Evolutionary conservation across 2,329 filamentous ascomycete species (phyloP).

Genomic region (Chaetomium sp.): DNA sequence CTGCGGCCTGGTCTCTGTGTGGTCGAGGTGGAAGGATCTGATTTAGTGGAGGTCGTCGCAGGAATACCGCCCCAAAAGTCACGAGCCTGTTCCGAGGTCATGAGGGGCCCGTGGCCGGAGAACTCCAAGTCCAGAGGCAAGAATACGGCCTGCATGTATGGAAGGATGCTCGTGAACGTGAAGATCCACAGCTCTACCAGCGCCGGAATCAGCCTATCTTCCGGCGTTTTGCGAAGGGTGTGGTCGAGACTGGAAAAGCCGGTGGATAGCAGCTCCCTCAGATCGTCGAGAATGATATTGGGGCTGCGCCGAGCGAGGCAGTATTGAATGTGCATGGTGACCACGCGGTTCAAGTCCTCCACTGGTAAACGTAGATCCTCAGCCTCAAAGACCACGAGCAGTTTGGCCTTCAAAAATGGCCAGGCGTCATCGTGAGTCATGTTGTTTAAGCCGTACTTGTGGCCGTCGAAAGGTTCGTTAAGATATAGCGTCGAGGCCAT

Average conservation of each 20-base stretch:
- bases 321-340: constrained; percentile 70
- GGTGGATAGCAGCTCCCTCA: constrained; percentile 67
- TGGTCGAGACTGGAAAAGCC: constrained; percentile 85
- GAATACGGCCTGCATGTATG: constrained; percentile 93
- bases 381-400: constrained; percentile 73
- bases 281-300: constrained; percentile 65
- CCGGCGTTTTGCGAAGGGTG: constrained; percentile 68
- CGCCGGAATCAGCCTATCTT: constrained; percentile 82
- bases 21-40: constrained; percentile 24
- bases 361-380: constrained; percentile 74
- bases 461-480: constrained; percentile 47
- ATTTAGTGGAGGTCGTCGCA: constrained; percentile 25
- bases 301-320: constrained; percentile 69
- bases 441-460: constrained; percentile 59
- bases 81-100: constrained; percentile 69
- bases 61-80: constrained; percentile 84
- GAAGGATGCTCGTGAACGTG: constrained; percentile 82
- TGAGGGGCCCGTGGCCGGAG: constrained; percentile 71
- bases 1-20: constrained; percentile 24
- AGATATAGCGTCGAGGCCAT: constrained; percentile 41
- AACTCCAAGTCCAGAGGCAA: constrained; percentile 91
- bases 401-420: constrained; percentile 69
- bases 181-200: constrained; percentile 92
- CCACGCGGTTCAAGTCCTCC: constrained; percentile 75
- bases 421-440: constrained; percentile 74